Percentiles rank a stretch among this genome's conserved stretches.
Conservation (phyloP, 2,329 filamentous ascomycete species). For the Aaosphaeria arxii region DNA sequence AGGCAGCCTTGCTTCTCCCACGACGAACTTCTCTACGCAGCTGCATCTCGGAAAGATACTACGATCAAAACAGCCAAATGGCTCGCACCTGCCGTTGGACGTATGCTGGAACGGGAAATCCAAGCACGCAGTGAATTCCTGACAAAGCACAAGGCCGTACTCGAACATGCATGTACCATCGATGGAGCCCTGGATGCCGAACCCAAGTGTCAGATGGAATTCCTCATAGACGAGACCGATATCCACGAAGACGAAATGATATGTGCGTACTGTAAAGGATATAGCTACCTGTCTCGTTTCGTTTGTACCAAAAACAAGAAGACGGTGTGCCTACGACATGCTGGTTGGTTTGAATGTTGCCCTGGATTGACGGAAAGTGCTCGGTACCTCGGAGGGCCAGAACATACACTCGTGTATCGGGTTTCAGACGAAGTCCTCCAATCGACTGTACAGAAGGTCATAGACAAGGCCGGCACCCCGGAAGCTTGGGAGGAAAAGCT, state of each 20-base stretch:
- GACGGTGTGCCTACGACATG: slow-evolving; percentile 77
- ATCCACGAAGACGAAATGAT: slow-evolving; percentile 90
- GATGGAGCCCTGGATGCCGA: slow-evolving; percentile 51
- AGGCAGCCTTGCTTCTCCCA: slow-evolving; percentile 96
- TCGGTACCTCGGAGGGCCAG: slow-evolving; percentile 57
- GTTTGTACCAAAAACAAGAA: slow-evolving; percentile 80
- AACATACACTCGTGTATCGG: slow-evolving; percentile 75
- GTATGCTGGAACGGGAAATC: slow-evolving; percentile 72
- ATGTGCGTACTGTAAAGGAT: slow-evolving; percentile 88
- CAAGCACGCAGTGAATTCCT: slow-evolving; percentile 67
- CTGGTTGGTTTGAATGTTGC: slow-evolving; percentile 78
- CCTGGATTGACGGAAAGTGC: slow-evolving; percentile 59
- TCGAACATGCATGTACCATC: slow-evolving; percentile 35
- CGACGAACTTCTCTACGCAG: slow-evolving; percentile 81
- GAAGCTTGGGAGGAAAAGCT: slow-evolving; percentile 91
- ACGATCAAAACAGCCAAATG: slow-evolving; percentile 92
- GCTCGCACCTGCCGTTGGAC: slow-evolving; percentile 82
- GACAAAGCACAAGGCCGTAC: slow-evolving; percentile 57
- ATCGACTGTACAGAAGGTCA: slow-evolving; percentile 68
- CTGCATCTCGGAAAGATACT: slow-evolving; percentile 70
- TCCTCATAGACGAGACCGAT: slow-evolving; percentile 57
- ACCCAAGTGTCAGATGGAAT: slow-evolving; percentile 25
- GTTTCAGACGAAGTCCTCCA: slow-evolving; percentile 70
- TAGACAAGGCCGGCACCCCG: slow-evolving; percentile 81
- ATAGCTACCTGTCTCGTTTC: slow-evolving; percentile 86